Percentiles rank a stretch among this genome's conserved stretches.
Evolutionary conservation across 257 asterid species (phyloP).

Genomic region (Penstemon newberryi): DNA sequence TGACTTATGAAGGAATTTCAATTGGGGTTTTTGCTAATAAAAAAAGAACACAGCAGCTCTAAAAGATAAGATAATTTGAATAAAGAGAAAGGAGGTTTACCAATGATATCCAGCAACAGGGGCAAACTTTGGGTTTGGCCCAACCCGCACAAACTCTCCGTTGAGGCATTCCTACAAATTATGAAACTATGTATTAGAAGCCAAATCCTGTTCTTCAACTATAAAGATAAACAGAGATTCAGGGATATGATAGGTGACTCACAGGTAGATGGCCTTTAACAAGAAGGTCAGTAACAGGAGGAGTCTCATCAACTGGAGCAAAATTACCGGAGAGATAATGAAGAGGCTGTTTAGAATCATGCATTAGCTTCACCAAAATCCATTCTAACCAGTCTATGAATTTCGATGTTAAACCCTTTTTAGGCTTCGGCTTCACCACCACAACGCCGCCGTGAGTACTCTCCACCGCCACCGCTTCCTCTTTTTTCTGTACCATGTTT

Average conservation of each 20-base stretch:
- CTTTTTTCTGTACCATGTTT: conserved; percentile 40
- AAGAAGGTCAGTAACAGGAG: conserved; percentile 71
- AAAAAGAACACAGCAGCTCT: too few relatives aligned
- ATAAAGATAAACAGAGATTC: neutral
- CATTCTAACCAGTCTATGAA: conserved; percentile 77
- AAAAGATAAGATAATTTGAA: neutral
- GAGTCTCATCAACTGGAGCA: conserved; percentile 87
- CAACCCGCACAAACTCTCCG: conserved; percentile 97
- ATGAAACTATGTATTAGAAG: too few relatives aligned
- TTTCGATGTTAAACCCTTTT: conserved; percentile 60
- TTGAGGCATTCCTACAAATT: conserved; percentile 78
- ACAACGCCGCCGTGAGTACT: conserved; percentile 44
- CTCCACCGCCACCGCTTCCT: conserved; percentile 36
- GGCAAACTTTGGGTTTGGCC: conserved; percentile 87
- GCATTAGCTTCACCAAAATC: conserved; percentile 64
- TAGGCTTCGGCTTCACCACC: conserved; percentile 77
- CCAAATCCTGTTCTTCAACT: neutral
- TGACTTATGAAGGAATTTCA: too few relatives aligned
- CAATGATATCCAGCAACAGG: conserved; percentile 98
- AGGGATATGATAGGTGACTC: conserved; percentile 29
- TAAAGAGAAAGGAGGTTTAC: conserved; percentile 34
- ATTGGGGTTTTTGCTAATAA: too few relatives aligned
- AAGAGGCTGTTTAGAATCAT: conserved; percentile 66
- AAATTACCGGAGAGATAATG: conserved; percentile 85
- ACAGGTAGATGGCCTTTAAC: conserved; percentile 83